A percentile compares a stretch with the other conserved stretches of the same genome.
Evolutionary conservation across 805 yeast species (phyloP).

Genomic region (Candida gorgasii): DNA sequence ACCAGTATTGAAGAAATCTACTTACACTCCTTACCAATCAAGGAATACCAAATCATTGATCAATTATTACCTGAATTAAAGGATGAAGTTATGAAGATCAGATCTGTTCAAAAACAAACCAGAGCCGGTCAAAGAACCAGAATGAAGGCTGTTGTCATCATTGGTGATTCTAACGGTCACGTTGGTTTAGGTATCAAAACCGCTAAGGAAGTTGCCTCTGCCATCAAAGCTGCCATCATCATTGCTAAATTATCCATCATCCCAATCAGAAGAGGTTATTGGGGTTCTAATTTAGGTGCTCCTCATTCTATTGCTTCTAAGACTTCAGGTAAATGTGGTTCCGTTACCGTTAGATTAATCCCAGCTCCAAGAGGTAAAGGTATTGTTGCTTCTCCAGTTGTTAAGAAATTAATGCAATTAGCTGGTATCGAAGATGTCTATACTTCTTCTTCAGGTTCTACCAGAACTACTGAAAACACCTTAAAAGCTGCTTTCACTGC

Average conservation of each 20-base stretch:
- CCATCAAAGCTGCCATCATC: conserved; percentile 99
- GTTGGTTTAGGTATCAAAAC: conserved; percentile 99
- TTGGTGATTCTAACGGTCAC: conserved; percentile 99
- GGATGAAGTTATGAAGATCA: conserved; percentile 99
- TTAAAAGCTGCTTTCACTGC: conserved; percentile 99
- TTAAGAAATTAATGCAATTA: conserved; percentile 96
- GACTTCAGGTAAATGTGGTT: conserved; percentile 99
- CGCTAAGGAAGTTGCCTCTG: conserved; percentile 99
- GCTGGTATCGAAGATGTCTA: conserved; percentile 99
- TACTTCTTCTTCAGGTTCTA: conserved; percentile 98
- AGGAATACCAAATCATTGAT: conserved; percentile 99
- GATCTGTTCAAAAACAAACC: conserved; percentile 99
- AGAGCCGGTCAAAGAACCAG: conserved; percentile 99
- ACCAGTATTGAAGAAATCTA: conserved; percentile 96
- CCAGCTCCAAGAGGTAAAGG: conserved; percentile 99
- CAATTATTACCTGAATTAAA: conserved; percentile 90
- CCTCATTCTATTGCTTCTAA: conserved; percentile 98
- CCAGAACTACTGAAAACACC: conserved; percentile 99
- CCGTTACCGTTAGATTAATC: conserved; percentile 96
- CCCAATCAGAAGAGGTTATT: conserved; percentile 99
- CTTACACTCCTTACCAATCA: conserved; percentile 98
- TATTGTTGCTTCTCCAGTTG: conserved; percentile 99
- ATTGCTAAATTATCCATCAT: conserved; percentile 98
- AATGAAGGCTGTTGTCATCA: conserved; percentile 99
- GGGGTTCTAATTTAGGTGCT: conserved; percentile 99